phyloP scores from a whole-genome alignment of 164 flowering plant species.

The Litsea cubeba region DNA sequence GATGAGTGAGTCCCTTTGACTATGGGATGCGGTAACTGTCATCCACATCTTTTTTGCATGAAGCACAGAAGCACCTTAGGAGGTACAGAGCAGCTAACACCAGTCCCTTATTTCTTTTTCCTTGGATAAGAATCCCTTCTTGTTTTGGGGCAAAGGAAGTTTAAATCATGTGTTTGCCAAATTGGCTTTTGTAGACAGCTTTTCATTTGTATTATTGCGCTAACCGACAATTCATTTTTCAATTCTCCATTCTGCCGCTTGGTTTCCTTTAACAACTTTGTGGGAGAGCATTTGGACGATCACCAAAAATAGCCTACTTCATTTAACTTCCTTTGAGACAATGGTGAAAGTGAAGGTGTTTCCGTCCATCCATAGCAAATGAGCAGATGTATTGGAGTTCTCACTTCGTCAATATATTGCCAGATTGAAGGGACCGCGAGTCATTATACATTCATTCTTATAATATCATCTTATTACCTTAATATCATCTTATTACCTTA shows the following conservation, averaged over 20 bases:
- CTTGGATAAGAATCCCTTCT: neutral
- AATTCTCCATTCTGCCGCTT: neutral
- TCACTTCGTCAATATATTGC: too few relatives aligned
- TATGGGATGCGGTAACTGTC: neutral
- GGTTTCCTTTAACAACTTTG: neutral
- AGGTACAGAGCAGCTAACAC: neutral
- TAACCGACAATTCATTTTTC: neutral
- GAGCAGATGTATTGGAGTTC: too few relatives aligned
- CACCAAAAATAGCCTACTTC: too few relatives aligned
- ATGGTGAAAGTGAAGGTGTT: too few relatives aligned
- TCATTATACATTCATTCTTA: too few relatives aligned
- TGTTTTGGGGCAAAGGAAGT: neutral
- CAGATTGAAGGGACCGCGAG: too few relatives aligned
- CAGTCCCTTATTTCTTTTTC: neutral
- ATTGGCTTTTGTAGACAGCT: neutral
- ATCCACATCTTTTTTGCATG: neutral
- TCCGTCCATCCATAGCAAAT: too few relatives aligned
- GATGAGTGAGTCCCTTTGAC: neutral
- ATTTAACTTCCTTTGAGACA: too few relatives aligned
- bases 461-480: too few relatives aligned
- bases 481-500: too few relatives aligned
- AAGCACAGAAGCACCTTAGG: neutral
- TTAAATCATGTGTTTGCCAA: neutral
- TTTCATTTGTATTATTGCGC: neutral
- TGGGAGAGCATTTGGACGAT: too few relatives aligned